These are phyloP conservation scores for Barnettozyma sp. DNA, from an alignment of 805 yeast genomes.

Conservation along the genomic window DNA sequence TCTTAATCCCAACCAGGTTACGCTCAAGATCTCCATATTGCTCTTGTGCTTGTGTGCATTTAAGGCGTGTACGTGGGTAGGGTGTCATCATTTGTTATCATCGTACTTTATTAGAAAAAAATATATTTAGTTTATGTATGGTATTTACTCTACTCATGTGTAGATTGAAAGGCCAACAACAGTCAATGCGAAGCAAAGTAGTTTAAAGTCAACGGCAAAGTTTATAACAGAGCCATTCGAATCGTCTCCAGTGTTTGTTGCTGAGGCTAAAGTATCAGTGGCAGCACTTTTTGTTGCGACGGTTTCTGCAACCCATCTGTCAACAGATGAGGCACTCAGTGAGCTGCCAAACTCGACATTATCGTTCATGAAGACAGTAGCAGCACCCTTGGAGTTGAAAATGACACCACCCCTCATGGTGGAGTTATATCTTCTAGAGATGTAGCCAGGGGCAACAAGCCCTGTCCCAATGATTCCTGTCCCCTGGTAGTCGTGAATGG, in stretches of 20 bases:
- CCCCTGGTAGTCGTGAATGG: constrained; percentile 74
- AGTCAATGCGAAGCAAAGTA: constrained; percentile 19
- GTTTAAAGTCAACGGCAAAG: constrained; percentile 16
- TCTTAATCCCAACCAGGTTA: no score
- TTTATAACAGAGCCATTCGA: constrained; percentile 12
- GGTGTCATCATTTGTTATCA: no score
- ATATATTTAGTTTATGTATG: no score
- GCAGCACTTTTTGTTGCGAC: constrained; percentile 25
- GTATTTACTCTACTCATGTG: neutral
- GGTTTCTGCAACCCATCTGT: constrained; percentile 37
- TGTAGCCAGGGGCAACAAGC: constrained; percentile 47
- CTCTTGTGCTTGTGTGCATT: no score
- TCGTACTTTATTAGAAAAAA: no score
- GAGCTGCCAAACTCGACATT: constrained; percentile 40
- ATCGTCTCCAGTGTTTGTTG: constrained; percentile 32
- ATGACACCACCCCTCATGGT: constrained; percentile 68
- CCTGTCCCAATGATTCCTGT: constrained; percentile 57
- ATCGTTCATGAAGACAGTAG: constrained; percentile 54
- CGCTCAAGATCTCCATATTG: no score
- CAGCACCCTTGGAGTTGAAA: constrained; percentile 54
- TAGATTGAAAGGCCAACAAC: constrained; percentile 13
- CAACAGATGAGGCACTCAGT: constrained; percentile 39
- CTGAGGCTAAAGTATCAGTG: constrained; percentile 27
- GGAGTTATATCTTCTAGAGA: constrained; percentile 43
- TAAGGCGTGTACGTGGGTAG: no score